These are phyloP conservation scores for Gonapodya sp. DNA, from an alignment of 192 early-diverging fungal species.

Conservation along the genomic window DNA sequence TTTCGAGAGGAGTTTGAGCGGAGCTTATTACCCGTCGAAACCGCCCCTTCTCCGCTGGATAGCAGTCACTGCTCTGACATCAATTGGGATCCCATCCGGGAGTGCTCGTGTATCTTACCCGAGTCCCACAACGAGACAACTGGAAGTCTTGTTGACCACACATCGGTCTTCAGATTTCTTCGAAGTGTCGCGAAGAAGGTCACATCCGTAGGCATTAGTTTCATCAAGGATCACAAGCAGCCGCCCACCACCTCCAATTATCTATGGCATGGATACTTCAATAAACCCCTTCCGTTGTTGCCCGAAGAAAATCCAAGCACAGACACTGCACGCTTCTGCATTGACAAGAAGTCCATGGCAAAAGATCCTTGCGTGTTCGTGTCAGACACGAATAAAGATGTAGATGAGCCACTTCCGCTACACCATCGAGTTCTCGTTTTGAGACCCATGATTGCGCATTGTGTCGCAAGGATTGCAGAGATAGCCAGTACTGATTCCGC, in stretches of 20 bases:
- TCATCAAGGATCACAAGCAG: not conserved
- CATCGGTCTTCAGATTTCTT: too few species aligned
- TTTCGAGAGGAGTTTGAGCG: not conserved
- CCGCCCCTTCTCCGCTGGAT: not conserved
- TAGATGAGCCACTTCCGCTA: not conserved
- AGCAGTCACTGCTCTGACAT: not conserved
- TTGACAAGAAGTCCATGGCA: not conserved
- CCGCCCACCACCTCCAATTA: not conserved
- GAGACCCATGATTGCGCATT: not conserved
- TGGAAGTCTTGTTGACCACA: too few species aligned
- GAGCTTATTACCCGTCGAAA: not conserved
- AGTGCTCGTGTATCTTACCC: not conserved
- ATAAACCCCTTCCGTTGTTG: not conserved
- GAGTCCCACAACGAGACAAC: too few species aligned
- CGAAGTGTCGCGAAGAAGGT: too few species aligned
- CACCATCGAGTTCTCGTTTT: not conserved
- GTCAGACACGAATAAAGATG: not conserved
- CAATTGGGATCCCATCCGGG: not conserved
- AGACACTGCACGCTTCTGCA: too few species aligned
- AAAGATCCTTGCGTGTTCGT: not conserved
- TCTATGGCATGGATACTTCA: not conserved
- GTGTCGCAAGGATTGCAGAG: not conserved
- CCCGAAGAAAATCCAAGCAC: not conserved
- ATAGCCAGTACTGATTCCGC: not conserved
- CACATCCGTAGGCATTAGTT: too few species aligned